Evolutionary conservation across 768 basidiomycete genomes (phyloP).

Genomic region (Obba rivulosa): DNA sequence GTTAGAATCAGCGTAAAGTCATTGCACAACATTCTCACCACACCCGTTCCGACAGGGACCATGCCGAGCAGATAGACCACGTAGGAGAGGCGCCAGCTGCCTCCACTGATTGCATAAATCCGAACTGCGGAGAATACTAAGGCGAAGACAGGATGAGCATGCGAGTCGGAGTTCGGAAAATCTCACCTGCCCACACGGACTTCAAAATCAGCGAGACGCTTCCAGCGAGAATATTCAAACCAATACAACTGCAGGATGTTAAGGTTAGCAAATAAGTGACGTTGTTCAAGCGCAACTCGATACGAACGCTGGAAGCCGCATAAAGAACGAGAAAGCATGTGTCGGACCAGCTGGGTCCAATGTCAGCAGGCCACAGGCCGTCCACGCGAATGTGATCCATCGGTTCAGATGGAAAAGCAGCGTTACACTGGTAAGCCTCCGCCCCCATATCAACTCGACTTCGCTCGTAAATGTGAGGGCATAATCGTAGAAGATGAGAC

Average conservation of each 20-base stretch:
- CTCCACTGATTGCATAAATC: slow-evolving; percentile 6
- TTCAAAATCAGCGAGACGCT: no score
- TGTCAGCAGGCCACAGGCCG: no score
- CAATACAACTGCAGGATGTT: no score
- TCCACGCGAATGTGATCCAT: background rate
- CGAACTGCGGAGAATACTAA: slow-evolving; percentile 9
- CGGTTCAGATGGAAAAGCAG: slow-evolving; percentile 7
- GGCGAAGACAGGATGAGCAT: background rate
- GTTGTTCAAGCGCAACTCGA: no score
- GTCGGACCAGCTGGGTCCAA: no score
- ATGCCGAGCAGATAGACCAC: slow-evolving; percentile 2
- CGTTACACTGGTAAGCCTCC: slow-evolving; percentile 1
- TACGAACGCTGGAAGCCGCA: no score
- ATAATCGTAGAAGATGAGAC: slow-evolving; percentile 8
- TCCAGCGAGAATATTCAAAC: no score
- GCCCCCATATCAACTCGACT: slow-evolving; percentile 5
- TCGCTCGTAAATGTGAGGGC: slow-evolving; percentile 2
- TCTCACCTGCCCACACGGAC: no score
- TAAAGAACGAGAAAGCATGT: no score
- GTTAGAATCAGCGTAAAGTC: no score
- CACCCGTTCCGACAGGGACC: background rate
- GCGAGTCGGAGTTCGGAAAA: no score
- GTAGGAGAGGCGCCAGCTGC: background rate
- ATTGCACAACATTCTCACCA: background rate
- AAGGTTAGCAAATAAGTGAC: no score